These are phyloP conservation scores for Hanseniaspora guilliermondii DNA, from an alignment of 805 yeast genomes.

Conservation along the genomic window DNA sequence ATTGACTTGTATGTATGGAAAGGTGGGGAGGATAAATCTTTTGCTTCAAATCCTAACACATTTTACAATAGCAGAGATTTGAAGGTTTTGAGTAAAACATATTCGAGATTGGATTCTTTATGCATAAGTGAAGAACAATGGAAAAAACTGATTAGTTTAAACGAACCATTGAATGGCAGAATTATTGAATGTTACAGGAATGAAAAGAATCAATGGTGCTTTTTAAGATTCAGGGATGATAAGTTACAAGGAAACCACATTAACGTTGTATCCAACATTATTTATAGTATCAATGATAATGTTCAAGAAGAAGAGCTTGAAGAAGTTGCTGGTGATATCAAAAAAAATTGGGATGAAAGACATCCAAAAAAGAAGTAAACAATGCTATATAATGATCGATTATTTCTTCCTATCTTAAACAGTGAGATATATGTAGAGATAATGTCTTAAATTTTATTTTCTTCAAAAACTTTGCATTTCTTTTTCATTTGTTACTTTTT, in stretches of 20 bases:
- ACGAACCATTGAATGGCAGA: conserved; percentile 79
- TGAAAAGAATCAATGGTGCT: conserved; percentile 59
- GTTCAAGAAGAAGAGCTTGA: conserved; percentile 68
- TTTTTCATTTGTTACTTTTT: no score
- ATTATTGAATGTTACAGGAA: conserved; percentile 75
- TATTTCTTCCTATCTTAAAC: no score
- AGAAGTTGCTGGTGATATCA: conserved; percentile 44
- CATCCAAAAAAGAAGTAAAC: conserved; percentile 20
- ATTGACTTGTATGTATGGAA: conserved; percentile 66
- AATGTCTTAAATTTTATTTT: neutral
- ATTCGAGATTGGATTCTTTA: conserved; percentile 57
- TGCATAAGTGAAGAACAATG: conserved; percentile 60
- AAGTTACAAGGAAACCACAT: conserved; percentile 78
- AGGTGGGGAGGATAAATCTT: conserved; percentile 38
- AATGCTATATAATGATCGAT: neutral
- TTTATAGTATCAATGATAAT: conserved; percentile 75
- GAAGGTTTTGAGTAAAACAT: conserved; percentile 32
- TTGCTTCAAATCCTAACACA: conserved; percentile 23
- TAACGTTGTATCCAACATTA: conserved; percentile 66
- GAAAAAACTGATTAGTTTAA: conserved; percentile 54
- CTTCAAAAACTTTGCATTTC: no score
- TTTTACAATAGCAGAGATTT: conserved; percentile 26
- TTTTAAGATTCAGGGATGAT: conserved; percentile 86
- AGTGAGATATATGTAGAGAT: no score
- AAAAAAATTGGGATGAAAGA: conserved; percentile 51